phyloP scores from a whole-genome alignment of 2,329 filamentous ascomycete species.

The Neopestalotiopsis rosae region DNA sequence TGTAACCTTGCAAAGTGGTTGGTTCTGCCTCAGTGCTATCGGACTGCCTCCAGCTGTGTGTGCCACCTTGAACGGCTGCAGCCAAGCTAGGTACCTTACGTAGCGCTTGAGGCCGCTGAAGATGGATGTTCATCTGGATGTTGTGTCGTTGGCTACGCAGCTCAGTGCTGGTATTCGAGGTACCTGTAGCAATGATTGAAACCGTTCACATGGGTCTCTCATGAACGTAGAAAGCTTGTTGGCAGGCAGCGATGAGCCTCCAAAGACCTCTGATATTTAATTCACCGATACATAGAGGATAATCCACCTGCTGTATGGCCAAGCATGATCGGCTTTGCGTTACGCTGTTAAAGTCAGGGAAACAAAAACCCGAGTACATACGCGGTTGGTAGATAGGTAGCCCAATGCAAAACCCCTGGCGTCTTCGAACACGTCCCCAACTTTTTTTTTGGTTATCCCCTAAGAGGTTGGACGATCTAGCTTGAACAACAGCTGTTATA shows the following conservation, averaged over 20 bases:
- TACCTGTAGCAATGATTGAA: no score
- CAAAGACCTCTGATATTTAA: no score
- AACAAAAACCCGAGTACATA: background rate
- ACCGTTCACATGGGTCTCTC: no score
- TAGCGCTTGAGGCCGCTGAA: background rate
- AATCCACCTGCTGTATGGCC: no score
- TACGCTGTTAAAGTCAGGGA: background rate
- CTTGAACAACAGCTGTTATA: background rate
- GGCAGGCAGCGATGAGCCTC: no score
- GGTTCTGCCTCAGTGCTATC: background rate
- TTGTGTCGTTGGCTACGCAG: no score
- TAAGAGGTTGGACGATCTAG: background rate
- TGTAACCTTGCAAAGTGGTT: background rate
- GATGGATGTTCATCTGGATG: no score
- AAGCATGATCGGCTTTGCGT: background rate
- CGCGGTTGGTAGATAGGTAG: background rate
- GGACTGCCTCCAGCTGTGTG: constrained; percentile 1
- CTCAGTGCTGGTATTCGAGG: no score
- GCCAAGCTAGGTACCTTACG: background rate
- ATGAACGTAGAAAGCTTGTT: no score
- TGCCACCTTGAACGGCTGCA: constrained; percentile 11
- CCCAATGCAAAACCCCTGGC: constrained; percentile 1
- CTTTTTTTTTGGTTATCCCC: background rate
- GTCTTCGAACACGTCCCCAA: constrained; percentile 14
- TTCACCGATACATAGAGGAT: no score